Base-by-base conservation (phyloP, 331 rosid species). In the Malus hybrid region DNA sequence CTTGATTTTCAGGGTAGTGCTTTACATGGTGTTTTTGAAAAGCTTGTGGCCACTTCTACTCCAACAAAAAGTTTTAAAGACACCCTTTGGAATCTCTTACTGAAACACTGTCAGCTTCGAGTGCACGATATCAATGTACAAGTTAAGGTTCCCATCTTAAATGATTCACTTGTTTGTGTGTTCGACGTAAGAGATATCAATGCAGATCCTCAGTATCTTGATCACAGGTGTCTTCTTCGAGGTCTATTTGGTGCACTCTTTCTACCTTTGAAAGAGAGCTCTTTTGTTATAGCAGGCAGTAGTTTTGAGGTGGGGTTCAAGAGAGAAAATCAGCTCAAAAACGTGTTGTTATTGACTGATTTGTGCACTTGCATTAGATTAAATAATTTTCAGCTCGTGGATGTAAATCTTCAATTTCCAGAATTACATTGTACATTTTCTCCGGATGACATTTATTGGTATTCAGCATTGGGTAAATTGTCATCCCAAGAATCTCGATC, bases 21-120 rank as follows among this genome's bases (percentile, higher is more conserved):
- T 69, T 82, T 94, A 92, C 96, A 90, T 87, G 82, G 68, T 72
- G 64, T 87, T 78, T 77, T 94, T 79, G 94, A 86, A 84, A 85
- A 82, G 82, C 80, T 90, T 63, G 72, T 86, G 75, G 79, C 67
- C 53, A 72, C 75, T 76, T 79, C 65, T 12, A 76, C 86, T 28
- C 80, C 89, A 70, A 81, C 81, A 74, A 85, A 71, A 64, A 78
- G 68, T 73, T 87, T 86, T 65, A 77, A 79, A 71, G 79, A 83
- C 69, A 82, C 93, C 36, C 67, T 85, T 74, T 71, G 73, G 87
- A 85, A 80, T 79, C 82, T 88, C 28, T 70, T 92, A 33, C 87
- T 94, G 75, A 89, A 88, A 72, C 90, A 87, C 55, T 92, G 88
- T 85, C 88, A 80, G 80, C 86, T 94, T 48, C 87, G 79, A 76